These are phyloP conservation scores for Sugiyamaella boreocaroliniensis DNA, from an alignment of 805 yeast species.

Conservation along the genomic window DNA sequence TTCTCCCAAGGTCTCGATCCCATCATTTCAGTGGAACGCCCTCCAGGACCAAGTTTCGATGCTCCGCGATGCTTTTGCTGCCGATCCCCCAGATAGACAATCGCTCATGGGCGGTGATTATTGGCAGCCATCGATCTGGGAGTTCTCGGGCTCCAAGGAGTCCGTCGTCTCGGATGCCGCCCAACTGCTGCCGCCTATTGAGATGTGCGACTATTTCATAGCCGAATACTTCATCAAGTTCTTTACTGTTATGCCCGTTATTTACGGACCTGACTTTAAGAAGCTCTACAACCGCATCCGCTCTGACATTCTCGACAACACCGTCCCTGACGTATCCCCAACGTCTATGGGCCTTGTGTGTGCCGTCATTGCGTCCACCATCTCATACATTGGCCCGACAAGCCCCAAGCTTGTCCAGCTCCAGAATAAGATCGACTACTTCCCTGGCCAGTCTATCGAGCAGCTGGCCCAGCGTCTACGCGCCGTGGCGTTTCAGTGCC, in stretches of 20 bases:
- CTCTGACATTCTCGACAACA: neutral
- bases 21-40: constrained; percentile 5
- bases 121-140: neutral
- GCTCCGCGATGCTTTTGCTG: constrained; percentile 3
- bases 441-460: neutral
- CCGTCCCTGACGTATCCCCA: neutral
- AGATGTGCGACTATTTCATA: constrained; percentile 7
- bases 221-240: constrained; percentile 1
- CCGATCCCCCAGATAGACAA: neutral
- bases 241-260: constrained; percentile 6
- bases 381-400: constrained; percentile 2
- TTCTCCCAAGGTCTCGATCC: neutral
- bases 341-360: constrained; percentile 3
- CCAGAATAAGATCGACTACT: neutral
- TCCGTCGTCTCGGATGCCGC: neutral
- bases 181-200: constrained; percentile 3
- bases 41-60: constrained; percentile 5
- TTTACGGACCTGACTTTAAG: constrained; percentile 3
- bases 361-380: constrained; percentile 1
- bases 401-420: neutral
- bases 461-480: neutral
- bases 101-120: neutral
- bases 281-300: constrained; percentile 2
- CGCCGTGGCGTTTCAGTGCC: constrained; percentile 5
- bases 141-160: neutral